A percentile compares a stretch with the other conserved stretches of the same genome.
Evolutionary conservation across 2,329 filamentous ascomycete species (phyloP).

Genomic region (Pseudomassariella vexata): DNA sequence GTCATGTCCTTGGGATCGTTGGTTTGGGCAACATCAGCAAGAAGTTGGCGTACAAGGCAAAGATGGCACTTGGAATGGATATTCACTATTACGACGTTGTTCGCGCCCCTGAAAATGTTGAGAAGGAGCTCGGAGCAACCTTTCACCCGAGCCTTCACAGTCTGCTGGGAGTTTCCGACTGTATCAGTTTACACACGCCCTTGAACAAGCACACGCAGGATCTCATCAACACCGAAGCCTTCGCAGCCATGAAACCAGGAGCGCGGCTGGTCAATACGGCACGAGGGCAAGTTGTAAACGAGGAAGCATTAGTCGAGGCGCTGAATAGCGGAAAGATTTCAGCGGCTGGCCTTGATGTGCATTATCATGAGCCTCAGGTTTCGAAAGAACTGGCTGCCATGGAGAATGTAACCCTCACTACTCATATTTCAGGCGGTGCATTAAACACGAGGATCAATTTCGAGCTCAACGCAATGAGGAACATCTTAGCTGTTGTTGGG

Average conservation of each 20-base stretch:
- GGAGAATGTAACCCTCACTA: slow-evolving; percentile 32
- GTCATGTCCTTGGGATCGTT: slow-evolving; percentile 43
- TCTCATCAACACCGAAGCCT: slow-evolving; percentile 23
- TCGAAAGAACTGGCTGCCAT: slow-evolving; percentile 27
- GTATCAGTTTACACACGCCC: slow-evolving; percentile 26
- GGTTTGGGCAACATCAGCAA: slow-evolving; percentile 44
- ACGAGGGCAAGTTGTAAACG: slow-evolving; percentile 44
- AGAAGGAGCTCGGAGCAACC: slow-evolving; percentile 20
- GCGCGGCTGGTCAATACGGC: slow-evolving; percentile 46
- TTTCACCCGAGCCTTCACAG: slow-evolving; percentile 21
- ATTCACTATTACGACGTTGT: slow-evolving; percentile 46
- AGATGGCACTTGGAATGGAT: slow-evolving; percentile 43
- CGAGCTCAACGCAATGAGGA: slow-evolving; percentile 30
- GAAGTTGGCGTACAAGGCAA: slow-evolving; percentile 39
- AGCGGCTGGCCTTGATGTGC: slow-evolving; percentile 47
- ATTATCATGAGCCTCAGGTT: slow-evolving; percentile 46
- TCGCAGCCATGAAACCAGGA: slow-evolving; percentile 40
- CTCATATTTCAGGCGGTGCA: slow-evolving; percentile 30
- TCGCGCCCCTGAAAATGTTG: slow-evolving; percentile 18
- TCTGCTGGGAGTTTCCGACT: slow-evolving; percentile 25
- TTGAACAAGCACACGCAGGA: slow-evolving; percentile 19
- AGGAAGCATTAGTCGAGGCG: slow-evolving; percentile 40
- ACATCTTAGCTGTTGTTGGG: slow-evolving; percentile 23
- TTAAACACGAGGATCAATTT: slow-evolving; percentile 33
- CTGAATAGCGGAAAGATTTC: slow-evolving; percentile 38